Evolutionary conservation across 2,329 filamentous ascomycete genomes (phyloP), one percentile per base, ranked within the genome.

Genomic region (Paraconiothyrium sp.): DNA sequence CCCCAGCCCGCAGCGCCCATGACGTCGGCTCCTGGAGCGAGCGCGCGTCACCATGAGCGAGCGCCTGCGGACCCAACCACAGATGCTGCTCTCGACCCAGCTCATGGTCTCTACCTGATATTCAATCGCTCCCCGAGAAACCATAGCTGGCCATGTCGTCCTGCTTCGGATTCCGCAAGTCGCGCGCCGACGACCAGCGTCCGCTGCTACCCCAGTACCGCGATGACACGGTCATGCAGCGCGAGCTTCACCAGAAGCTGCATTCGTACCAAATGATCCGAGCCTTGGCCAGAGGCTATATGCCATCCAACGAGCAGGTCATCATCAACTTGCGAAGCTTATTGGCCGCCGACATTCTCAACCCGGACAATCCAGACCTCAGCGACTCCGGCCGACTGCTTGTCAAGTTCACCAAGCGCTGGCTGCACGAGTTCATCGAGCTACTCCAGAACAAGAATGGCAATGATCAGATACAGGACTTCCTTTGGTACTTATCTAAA

Each of bases 211-310:
- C 93, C 60, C 90, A 89, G 71, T 95, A 95, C 83, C 84, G 89
- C 71, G 90, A 96, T 78, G 92, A 95, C 72, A 97, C 94, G 0
- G 81, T 84, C 35, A 82, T 94, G 57, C 92, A 97, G 84, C 85
- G 89, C 51, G 84, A 89, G 71, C 85, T 97, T 61, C 92, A 94
- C 73, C 89, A 94, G 78, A 97, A 97, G 84, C 86, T 98, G 63
- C 94, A 97, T 80, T 90, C 90, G 30, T 97, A 97, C 76, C 93
- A 97, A 83, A 97, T 97, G 90, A 76, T 93, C 32, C 87, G 92
- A 57, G 94, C 94, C 58, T 78, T 97, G 10, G 87, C 87, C 1
- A 88, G 92, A 72, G 94, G 94, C 6, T 97, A 89, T 79, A 94
- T 98, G 91, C 94, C 94, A 50, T 95, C 92, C 6, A 97, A 92